Percentiles rank a stretch among this genome's conserved stretches.
Conservation (phyloP, 2,329 filamentous ascomycete species). For the Samsoniella hepiali region DNA sequence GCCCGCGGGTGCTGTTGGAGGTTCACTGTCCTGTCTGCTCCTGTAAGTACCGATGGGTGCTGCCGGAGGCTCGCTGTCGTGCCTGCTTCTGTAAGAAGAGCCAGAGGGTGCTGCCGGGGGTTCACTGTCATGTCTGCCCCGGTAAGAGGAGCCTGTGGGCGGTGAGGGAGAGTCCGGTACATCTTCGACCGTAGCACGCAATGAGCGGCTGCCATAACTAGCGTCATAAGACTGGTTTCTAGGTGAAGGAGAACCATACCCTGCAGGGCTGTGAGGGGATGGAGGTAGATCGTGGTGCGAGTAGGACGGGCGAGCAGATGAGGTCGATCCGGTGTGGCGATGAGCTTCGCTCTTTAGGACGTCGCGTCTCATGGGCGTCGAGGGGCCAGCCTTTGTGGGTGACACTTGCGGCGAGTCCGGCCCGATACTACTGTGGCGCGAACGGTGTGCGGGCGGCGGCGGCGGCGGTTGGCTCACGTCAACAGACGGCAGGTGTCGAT, state of each 20-base stretch:
- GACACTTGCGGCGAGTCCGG: conserved; percentile 40
- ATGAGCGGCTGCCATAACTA: conserved; percentile 45
- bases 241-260: conserved; percentile 37
- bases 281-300: conserved; percentile 43
- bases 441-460: conserved; percentile 51
- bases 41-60: background rate
- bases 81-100: background rate
- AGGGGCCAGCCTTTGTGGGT: conserved; percentile 40
- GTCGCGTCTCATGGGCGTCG: conserved; percentile 57
- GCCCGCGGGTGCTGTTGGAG: background rate
- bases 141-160: conserved; percentile 22
- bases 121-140: conserved; percentile 9
- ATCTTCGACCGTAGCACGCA: conserved; percentile 64
- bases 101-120: background rate
- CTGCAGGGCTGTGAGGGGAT: conserved; percentile 28
- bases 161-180: conserved; percentile 49
- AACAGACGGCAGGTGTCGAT: conserved; percentile 34
- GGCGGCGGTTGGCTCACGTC: conserved; percentile 51
- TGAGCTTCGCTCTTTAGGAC: conserved; percentile 57
- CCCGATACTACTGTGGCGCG: conserved; percentile 43
- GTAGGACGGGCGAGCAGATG: conserved; percentile 54
- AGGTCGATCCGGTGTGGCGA: conserved; percentile 47
- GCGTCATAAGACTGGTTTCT: conserved; percentile 52
- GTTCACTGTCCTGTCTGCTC: conserved; percentile 10
- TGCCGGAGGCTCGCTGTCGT: background rate